Percentiles rank a stretch among this genome's conserved stretches.
These are phyloP conservation scores for Tarenaya hassleriana DNA, from an alignment of 345 rosid species.

Conservation along the genomic window DNA sequence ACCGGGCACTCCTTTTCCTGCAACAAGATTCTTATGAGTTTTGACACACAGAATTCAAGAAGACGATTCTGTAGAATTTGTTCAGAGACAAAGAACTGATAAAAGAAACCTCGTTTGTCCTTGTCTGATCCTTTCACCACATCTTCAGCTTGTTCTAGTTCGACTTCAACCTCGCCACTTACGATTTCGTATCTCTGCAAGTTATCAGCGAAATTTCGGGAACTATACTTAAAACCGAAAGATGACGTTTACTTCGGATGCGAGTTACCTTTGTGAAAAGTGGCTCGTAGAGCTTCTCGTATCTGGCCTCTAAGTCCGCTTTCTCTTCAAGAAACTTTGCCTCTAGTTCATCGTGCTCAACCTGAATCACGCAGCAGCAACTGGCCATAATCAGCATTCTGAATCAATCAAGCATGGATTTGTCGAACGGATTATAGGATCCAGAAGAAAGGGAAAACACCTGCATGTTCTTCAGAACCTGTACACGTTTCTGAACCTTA, in stretches of 20 bases:
- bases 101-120: background rate
- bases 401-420: background rate
- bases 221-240: background rate
- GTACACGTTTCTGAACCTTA: slow-evolving; percentile 25
- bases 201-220: background rate
- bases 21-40: slow-evolving; percentile 6
- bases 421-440: slow-evolving; percentile 2
- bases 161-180: slow-evolving; percentile 25
- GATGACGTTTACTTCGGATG: background rate
- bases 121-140: background rate
- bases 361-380: slow-evolving; percentile 13
- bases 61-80: too few relatives aligned
- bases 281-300: slow-evolving; percentile 21
- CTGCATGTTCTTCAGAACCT: slow-evolving; percentile 29
- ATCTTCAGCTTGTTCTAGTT: slow-evolving; percentile 16
- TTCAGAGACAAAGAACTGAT: too few relatives aligned
- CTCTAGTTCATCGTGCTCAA: slow-evolving; percentile 27
- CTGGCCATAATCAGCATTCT: background rate
- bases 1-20: slow-evolving; percentile 86
- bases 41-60: background rate
- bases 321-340: slow-evolving; percentile 28
- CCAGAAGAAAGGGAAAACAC: slow-evolving; percentile 3
- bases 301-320: slow-evolving; percentile 21
- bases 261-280: slow-evolving; percentile 20
- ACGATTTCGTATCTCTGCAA: slow-evolving; percentile 34